Evolutionary conservation across 208 protist genomes (phyloP).

Genomic region (Leishmania braziliensis): DNA sequence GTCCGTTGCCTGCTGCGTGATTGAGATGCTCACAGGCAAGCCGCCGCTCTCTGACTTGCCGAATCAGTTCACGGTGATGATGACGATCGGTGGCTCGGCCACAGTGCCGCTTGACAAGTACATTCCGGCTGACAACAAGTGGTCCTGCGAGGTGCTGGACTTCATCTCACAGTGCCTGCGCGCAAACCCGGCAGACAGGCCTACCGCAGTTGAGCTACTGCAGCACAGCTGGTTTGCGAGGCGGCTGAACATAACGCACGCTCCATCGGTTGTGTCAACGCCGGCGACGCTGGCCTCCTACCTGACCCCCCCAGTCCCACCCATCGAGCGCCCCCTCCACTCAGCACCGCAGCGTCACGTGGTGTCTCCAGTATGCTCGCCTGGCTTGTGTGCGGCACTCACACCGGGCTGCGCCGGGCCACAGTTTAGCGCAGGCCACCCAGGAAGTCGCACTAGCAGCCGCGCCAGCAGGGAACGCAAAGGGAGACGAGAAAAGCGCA

Average conservation of each 20-base stretch:
- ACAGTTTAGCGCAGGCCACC: background rate
- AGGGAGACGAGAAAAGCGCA: conserved; percentile 13
- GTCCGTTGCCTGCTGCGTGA: conserved; percentile 90
- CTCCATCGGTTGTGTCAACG: conserved; percentile 2
- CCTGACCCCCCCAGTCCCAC: background rate
- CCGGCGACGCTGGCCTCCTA: conserved; percentile 10
- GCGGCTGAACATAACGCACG: conserved; percentile 3
- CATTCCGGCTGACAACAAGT: conserved; percentile 59
- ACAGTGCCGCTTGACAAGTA: conserved; percentile 56
- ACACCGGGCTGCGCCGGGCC: background rate
- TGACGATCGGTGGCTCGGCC: conserved; percentile 63
- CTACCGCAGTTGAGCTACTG: conserved; percentile 59
- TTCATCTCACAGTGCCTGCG: conserved; percentile 72
- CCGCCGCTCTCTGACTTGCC: conserved; percentile 63
- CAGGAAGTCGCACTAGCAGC: conserved; percentile 5
- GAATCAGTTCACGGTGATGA: conserved; percentile 83
- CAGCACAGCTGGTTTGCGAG: conserved; percentile 65
- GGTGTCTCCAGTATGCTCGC: background rate
- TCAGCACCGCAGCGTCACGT: background rate
- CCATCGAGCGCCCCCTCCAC: background rate
- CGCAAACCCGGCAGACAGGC: conserved; percentile 49
- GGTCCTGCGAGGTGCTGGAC: conserved; percentile 50
- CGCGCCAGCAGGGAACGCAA: conserved; percentile 18
- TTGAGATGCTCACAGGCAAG: conserved; percentile 87
- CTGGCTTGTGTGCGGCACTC: background rate